Base-by-base conservation (phyloP, 768 basidiomycete genomes). In the Pulveroboletus ravenelii region DNA sequence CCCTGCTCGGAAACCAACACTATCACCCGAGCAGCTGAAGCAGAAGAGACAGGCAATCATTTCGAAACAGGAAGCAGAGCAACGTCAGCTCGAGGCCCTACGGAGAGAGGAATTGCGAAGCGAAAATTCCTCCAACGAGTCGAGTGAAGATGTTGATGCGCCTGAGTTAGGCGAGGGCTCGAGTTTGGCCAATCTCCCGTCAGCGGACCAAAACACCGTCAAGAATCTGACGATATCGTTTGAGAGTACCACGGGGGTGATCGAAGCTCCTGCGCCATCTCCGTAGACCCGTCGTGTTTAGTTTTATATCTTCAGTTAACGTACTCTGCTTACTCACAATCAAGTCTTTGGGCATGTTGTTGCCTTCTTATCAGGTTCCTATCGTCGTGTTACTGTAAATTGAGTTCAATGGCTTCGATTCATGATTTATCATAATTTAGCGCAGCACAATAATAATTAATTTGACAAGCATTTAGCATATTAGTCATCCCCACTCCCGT, bases 401-500 rank as follows among this genome's bases (percentile, higher is more conserved):
- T 6, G 6, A 27, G 25, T 27, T 27, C 25, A 27, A 27, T 6
- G 3, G 25, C 1, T 27, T 37, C 20, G 20, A 23, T 2, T 23
- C 20, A 23, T 23, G 20, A 23, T 23, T 23, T 23, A 23, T 23
- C 20, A 23, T 23, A 46, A 46, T 39, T 31, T 13, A 12, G 37
- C 12, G 17, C 36, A 23, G 32, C 2, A 51, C 45, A 40, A 25
- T 53, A 44, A 36, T 50, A n/a, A 50, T 45, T 37, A 42, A 20
- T 48, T 50, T 39, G 43, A 6, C 32, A 56, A 52, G 41, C 12
- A 34, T 52, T 62, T 60, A 54, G 18, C 50, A 55, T 49, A 57
- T 65, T 66, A 64, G 65, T 65, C 58, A 65, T 64, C 48, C 10
- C 8, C 39, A 18, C 54, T 51, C 48, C 48, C 52, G 38, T 43